phyloP scores from a whole-genome alignment of 2,329 filamentous ascomycete species.

The Cordyceps militaris region DNA sequence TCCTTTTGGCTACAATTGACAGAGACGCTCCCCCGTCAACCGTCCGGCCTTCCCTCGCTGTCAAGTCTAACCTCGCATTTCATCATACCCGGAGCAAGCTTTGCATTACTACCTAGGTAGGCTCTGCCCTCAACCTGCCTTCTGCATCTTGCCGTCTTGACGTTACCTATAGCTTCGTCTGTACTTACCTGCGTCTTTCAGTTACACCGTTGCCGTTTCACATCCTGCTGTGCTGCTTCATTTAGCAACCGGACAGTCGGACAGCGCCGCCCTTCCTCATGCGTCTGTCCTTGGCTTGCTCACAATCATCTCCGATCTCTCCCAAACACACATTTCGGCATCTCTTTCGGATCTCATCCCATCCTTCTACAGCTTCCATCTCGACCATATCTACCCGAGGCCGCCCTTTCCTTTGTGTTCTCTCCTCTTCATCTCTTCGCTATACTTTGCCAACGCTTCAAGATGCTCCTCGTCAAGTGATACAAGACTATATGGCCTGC shows the following conservation, averaged over 20 bases:
- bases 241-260: conserved; percentile 3
- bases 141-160: background rate
- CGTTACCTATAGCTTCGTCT: background rate
- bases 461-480: conserved; percentile 10
- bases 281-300: conserved; percentile 7
- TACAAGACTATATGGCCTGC: conserved; percentile 1
- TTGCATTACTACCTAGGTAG: conserved; percentile 4
- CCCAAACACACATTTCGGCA: background rate
- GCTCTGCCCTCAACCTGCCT: conserved; percentile 4
- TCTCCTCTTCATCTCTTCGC: background rate
- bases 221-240: conserved; percentile 10
- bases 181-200: background rate
- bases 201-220: conserved; percentile 12
- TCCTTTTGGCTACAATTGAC: background rate
- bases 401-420: background rate
- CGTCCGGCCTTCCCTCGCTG: background rate
- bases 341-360: background rate
- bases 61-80: background rate
- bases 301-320: background rate
- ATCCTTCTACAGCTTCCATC: background rate
- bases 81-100: background rate
- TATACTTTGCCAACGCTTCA: background rate
- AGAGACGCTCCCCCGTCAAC: background rate
- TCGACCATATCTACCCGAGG: background rate
- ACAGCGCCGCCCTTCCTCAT: conserved; percentile 9